A percentile compares a stretch with the other conserved stretches of the same genome.
These are phyloP conservation scores for Teunomyces cretensis DNA, from an alignment of 805 yeast species.

Conservation along the genomic window DNA sequence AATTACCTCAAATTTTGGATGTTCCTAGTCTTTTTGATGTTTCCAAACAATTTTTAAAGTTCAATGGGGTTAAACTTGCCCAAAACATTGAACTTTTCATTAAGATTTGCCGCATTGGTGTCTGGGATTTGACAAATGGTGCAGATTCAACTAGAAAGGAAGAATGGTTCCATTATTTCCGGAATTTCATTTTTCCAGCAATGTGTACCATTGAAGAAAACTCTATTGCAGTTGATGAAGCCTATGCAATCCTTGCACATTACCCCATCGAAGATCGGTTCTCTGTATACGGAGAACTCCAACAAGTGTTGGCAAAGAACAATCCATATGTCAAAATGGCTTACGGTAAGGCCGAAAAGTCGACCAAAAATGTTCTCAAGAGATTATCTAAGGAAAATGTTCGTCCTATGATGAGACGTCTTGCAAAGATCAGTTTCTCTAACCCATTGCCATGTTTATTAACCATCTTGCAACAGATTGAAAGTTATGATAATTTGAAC, in stretches of 20 bases:
- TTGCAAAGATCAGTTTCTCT: conserved; percentile 68
- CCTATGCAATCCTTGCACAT: conserved; percentile 51
- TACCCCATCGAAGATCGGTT: conserved; percentile 67
- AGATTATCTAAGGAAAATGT: conserved; percentile 81
- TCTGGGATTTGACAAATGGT: conserved; percentile 30
- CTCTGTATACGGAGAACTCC: conserved; percentile 78
- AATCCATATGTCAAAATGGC: conserved; percentile 56
- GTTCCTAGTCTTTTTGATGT: conserved; percentile 46
- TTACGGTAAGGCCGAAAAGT: conserved; percentile 67
- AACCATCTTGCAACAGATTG: conserved; percentile 76
- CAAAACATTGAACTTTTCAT: conserved; percentile 48
- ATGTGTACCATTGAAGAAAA: conserved; percentile 54
- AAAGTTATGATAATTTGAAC: conserved; percentile 86
- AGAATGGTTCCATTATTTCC: conserved; percentile 57
- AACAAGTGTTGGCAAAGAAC: conserved; percentile 55
- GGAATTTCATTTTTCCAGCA: conserved; percentile 68
- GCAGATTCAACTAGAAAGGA: conserved; percentile 11
- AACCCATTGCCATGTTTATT: conserved; percentile 79
- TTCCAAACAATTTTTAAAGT: conserved; percentile 50
- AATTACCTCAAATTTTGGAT: conserved; percentile 35
- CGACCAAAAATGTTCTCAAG: conserved; percentile 75
- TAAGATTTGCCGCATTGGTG: conserved; percentile 62
- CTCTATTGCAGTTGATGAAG: conserved; percentile 58
- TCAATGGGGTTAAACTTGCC: conserved; percentile 57
- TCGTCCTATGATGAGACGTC: conserved; percentile 63